phyloP scores from a whole-genome alignment of 2,329 filamentous ascomycete species.

The Thermothelomyces thermophilus region DNA sequence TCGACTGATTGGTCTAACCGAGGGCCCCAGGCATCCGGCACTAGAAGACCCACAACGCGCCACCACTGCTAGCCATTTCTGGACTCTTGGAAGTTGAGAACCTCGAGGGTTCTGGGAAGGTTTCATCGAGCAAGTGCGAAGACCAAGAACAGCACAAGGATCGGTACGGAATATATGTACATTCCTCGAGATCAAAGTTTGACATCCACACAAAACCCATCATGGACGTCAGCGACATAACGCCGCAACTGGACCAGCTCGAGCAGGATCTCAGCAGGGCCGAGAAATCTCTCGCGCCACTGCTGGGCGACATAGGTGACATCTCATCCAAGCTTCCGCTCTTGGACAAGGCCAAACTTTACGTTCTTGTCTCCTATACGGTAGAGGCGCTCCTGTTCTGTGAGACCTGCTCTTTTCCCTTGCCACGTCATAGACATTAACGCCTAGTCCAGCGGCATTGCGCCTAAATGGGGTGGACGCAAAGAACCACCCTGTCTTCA shows the following conservation, averaged over 20 bases:
- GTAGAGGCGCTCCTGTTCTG: slow-evolving; percentile 88
- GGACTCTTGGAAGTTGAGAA: background rate
- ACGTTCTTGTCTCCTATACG: slow-evolving; percentile 79
- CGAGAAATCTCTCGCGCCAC: slow-evolving; percentile 65
- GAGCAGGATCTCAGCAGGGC: slow-evolving; percentile 74
- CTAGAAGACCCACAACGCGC: background rate
- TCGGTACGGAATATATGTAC: too few relatives aligned
- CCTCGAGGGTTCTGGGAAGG: background rate
- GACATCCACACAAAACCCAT: background rate
- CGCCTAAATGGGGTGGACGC: slow-evolving; percentile 72
- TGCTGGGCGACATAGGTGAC: slow-evolving; percentile 61
- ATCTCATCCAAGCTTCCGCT: slow-evolving; percentile 74
- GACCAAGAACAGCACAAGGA: too few relatives aligned
- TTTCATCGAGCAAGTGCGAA: background rate
- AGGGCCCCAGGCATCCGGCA: background rate
- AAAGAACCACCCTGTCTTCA: slow-evolving; percentile 78
- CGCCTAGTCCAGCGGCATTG: slow-evolving; percentile 54
- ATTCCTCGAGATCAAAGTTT: background rate
- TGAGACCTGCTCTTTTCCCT: slow-evolving; percentile 35
- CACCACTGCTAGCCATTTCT: background rate
- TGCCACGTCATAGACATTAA: slow-evolving; percentile 13
- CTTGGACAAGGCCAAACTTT: slow-evolving; percentile 92
- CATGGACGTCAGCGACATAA: slow-evolving; percentile 51
- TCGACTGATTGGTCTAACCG: slow-evolving; percentile 9
- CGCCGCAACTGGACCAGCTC: slow-evolving; percentile 64